Conservation (phyloP, 371 early-diverging fungal species). For the Funneliformis caledonium region DNA sequence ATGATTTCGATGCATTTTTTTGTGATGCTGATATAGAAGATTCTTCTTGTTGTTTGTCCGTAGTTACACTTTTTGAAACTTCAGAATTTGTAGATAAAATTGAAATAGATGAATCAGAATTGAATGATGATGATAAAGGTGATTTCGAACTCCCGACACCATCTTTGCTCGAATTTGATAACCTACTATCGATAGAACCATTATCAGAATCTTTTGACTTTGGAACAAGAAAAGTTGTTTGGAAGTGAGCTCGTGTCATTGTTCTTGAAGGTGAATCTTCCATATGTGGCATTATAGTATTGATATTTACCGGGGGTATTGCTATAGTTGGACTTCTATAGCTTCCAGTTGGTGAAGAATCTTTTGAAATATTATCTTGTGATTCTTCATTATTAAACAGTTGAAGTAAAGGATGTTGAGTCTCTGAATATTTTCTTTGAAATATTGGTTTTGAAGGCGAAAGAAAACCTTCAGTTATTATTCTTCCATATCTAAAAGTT, state of each 20-base stretch:
- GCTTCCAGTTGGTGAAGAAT: constrained; percentile 15
- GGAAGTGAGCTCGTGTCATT: not conserved
- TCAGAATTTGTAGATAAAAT: not conserved
- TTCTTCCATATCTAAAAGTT: constrained; percentile 5
- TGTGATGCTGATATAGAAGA: not conserved
- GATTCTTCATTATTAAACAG: constrained; percentile 25
- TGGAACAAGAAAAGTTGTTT: not conserved
- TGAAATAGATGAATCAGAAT: not conserved
- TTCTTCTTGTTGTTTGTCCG: not conserved
- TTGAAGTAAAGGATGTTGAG: constrained; percentile 32
- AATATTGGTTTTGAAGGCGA: constrained; percentile 27
- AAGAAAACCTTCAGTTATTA: constrained; percentile 3
- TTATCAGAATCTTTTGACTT: constrained; percentile 2
- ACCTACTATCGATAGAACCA: not conserved
- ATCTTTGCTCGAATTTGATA: not conserved
- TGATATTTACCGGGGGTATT: constrained; percentile 31
- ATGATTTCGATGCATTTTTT: not conserved
- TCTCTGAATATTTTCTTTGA: constrained; percentile 34
- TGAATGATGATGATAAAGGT: not conserved
- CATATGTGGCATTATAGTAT: not conserved
- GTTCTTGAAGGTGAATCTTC: constrained; percentile 25
- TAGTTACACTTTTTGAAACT: not conserved
- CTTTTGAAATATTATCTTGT: not conserved
- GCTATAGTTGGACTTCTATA: constrained; percentile 21
- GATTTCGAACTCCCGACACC: not conserved